Evolutionary conservation across 2,329 filamentous ascomycete species (phyloP).

Genomic region (Colletotrichum sp.): DNA sequence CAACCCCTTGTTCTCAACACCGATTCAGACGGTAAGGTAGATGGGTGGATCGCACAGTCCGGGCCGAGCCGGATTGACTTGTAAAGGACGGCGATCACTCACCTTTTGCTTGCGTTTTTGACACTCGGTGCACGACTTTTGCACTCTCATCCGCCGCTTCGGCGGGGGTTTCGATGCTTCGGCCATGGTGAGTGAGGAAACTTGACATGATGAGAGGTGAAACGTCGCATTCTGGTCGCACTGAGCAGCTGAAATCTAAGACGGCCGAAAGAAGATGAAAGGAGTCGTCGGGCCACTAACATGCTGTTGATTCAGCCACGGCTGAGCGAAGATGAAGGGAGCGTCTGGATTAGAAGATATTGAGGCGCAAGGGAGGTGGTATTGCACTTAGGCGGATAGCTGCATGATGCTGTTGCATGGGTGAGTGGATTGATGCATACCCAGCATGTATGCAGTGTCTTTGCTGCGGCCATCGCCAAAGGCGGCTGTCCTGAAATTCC

Average conservation of each 20-base stretch:
- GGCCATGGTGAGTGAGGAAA: neutral
- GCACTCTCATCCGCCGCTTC: slow-evolving; percentile 15
- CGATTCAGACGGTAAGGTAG: neutral
- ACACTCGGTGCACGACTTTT: slow-evolving; percentile 24
- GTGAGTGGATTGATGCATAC: neutral
- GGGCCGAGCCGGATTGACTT: neutral
- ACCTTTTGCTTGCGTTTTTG: slow-evolving; percentile 24
- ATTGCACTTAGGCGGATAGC: neutral
- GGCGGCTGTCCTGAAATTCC: neutral
- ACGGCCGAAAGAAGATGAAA: neutral
- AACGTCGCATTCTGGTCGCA: neutral
- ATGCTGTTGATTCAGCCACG: slow-evolving; percentile 9
- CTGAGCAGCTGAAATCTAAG: neutral
- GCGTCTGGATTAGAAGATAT: neutral
- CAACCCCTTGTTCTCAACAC: neutral
- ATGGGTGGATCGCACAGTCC: neutral
- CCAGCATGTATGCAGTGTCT: neutral
- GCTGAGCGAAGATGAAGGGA: neutral
- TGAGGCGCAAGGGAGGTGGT: neutral
- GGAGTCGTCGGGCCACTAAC: neutral
- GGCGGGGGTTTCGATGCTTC: slow-evolving; percentile 3
- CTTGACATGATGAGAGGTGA: neutral
- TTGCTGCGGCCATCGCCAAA: neutral
- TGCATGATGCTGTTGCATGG: neutral
- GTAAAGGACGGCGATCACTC: neutral